Evolutionary conservation across 768 basidiomycete species (phyloP), one percentile per base, ranked within the genome.

Genomic region (Rhodotorula kratochvilovae): DNA sequence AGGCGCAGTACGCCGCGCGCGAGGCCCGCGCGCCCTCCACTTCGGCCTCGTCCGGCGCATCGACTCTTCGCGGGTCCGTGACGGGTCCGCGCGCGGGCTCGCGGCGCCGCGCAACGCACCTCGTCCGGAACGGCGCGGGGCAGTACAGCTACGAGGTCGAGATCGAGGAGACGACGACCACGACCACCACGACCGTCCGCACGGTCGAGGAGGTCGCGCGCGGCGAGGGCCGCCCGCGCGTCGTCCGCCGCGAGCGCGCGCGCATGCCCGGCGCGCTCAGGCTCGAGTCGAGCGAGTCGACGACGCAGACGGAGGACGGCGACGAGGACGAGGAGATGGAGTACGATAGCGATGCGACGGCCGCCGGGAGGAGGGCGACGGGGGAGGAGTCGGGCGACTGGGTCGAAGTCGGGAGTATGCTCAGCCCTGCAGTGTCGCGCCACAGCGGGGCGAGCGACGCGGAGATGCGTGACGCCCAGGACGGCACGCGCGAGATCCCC

Each of bases 351-450:
- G 48, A 27, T 13, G 48, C 25, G 25, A 50, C 48, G 58, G 27
- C 48, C 17, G 10, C 25, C 61, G n/a, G 65, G 3, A 16, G 55
- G 51, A 4, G 58, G 7, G 6, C 43, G 51, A 4, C 53, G 7
- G 6, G 2, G 25, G 39, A 45, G 2, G 63, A 33, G 8, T 75
- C 69, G 25, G 77, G 76, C 21, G 80, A 81, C 3, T 81, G 80
- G 80, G 67, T 79, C 63, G 79, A 79, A 51, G 75, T 81, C 29
- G 77, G 77, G 35, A 50, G 61, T 6, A 27, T 71, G 16, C 62
- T 76, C 31, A 23, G 48, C 27, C 48, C 35, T 10, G 7, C 23
- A 7, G 19, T 27, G n/a, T 25, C 59, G 0, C 8, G 5, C 17
- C 17, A 29, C 29, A 16, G 43, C n/a, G 11, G 25, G 27, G 8